A percentile compares a stretch with the other conserved stretches of the same genome.
These are phyloP conservation scores for Sarocladium oryzae DNA, from an alignment of 2,329 filamentous ascomycete genomes.

Conservation along the genomic window DNA sequence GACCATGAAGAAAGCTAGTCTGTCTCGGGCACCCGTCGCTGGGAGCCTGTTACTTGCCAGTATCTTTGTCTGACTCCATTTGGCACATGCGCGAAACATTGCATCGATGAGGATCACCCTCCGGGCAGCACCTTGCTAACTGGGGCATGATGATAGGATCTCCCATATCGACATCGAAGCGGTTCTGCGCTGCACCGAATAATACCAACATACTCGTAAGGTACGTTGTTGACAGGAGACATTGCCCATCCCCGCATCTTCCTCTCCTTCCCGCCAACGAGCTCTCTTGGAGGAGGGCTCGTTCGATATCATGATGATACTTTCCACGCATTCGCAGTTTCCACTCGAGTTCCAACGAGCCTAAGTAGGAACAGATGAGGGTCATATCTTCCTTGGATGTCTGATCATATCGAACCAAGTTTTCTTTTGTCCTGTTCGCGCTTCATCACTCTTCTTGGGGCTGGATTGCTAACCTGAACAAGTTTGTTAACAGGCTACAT, in stretches of 20 bases:
- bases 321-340: constrained; percentile 79
- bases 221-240: background rate
- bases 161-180: constrained; percentile 11
- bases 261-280: background rate
- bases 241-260: background rate
- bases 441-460: background rate
- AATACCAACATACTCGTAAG: too few species aligned
- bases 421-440: background rate
- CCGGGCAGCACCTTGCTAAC: constrained; percentile 15
- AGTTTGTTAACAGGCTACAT: background rate
- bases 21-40: constrained; percentile 54
- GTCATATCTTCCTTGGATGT: constrained; percentile 71
- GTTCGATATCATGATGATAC: constrained; percentile 57
- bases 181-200: constrained; percentile 11
- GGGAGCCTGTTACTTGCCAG: constrained; percentile 83
- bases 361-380: constrained; percentile 64
- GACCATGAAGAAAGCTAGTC: constrained; percentile 72
- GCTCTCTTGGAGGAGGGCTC: background rate
- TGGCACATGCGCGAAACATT: constrained; percentile 7
- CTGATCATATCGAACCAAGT: constrained; percentile 37
- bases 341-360: constrained; percentile 70
- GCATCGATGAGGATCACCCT: background rate
- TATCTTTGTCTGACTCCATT: constrained; percentile 67
- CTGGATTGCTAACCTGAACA: background rate
- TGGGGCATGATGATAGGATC: background rate